These are phyloP conservation scores for Yamadazyma dendronema DNA, from an alignment of 1,139 yeast genomes.

Conservation along the genomic window DNA sequence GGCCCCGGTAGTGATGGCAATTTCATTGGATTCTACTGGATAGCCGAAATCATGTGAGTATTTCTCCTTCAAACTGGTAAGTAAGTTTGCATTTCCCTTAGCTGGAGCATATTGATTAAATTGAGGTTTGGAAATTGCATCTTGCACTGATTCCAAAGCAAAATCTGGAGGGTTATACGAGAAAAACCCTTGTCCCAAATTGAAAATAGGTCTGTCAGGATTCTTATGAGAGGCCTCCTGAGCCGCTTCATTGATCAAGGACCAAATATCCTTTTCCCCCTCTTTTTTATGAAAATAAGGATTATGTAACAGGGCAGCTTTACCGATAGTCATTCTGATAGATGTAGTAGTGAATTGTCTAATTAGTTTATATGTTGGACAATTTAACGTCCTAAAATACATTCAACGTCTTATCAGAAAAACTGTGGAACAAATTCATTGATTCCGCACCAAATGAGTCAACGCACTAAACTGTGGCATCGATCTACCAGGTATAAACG, in stretches of 20 bases:
- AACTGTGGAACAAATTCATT: slow-evolving; percentile 2
- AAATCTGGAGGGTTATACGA: slow-evolving; percentile 92
- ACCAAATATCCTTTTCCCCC: slow-evolving; percentile 86
- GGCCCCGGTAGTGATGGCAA: slow-evolving; percentile 92
- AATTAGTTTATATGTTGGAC: no score
- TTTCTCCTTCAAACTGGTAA: slow-evolving; percentile 65
- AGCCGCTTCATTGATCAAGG: slow-evolving; percentile 92
- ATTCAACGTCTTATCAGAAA: slow-evolving; percentile 1
- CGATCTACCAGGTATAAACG: no score
- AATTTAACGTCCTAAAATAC: neutral
- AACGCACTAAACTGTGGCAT: neutral
- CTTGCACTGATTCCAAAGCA: slow-evolving; percentile 79
- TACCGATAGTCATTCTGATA: slow-evolving; percentile 9
- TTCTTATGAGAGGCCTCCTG: slow-evolving; percentile 52
- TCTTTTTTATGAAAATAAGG: slow-evolving; percentile 58
- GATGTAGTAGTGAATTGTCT: no score
- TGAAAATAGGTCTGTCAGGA: slow-evolving; percentile 70
- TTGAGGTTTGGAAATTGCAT: slow-evolving; percentile 67
- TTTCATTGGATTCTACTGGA: slow-evolving; percentile 58
- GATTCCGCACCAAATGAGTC: slow-evolving; percentile 1
- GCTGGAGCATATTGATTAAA: slow-evolving; percentile 93
- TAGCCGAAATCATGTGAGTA: slow-evolving; percentile 69
- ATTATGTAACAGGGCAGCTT: slow-evolving; percentile 38
- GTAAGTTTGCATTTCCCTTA: slow-evolving; percentile 75
- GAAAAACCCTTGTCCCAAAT: slow-evolving; percentile 95